phyloP scores from a whole-genome alignment of 2,329 filamentous ascomycete genomes.

The Ploettnerulaceae sp. region DNA sequence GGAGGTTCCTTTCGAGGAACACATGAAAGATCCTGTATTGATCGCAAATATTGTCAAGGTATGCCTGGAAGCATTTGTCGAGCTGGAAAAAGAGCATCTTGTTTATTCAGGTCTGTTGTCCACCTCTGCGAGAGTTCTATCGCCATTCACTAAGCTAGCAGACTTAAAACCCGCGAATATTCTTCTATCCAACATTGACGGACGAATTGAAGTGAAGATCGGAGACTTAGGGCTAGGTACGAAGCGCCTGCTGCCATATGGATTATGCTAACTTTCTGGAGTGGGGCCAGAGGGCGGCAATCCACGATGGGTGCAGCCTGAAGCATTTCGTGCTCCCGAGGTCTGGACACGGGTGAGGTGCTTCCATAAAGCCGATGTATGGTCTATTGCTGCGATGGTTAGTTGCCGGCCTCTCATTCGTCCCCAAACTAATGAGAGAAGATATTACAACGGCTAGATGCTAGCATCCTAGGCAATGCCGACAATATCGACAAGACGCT shows the following conservation, averaged over 20 bases:
- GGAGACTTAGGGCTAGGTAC: slow-evolving; percentile 2
- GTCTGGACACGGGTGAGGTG: slow-evolving; percentile 17
- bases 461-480: slow-evolving; percentile 15
- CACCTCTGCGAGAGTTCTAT: background rate
- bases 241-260: background rate
- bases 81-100: slow-evolving; percentile 2
- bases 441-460: slow-evolving; percentile 15
- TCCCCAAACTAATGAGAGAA: slow-evolving; percentile 14
- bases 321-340: slow-evolving; percentile 12
- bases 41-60: slow-evolving; percentile 4
- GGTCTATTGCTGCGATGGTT: slow-evolving; percentile 19
- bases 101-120: background rate
- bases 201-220: background rate
- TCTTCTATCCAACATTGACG: background rate
- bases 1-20: background rate
- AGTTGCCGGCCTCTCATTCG: slow-evolving; percentile 13
- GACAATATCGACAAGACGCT: slow-evolving; percentile 16
- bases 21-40: background rate
- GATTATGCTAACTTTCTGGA: background rate
- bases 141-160: background rate
- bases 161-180: slow-evolving; percentile 2
- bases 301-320: background rate
- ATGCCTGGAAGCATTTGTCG: background rate
- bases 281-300: background rate
- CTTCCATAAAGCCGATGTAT: slow-evolving; percentile 18